Evolutionary conservation across 2,329 filamentous ascomycete species (phyloP), one percentile per base, ranked within the genome.

Genomic region (Fusarium incarnatum): DNA sequence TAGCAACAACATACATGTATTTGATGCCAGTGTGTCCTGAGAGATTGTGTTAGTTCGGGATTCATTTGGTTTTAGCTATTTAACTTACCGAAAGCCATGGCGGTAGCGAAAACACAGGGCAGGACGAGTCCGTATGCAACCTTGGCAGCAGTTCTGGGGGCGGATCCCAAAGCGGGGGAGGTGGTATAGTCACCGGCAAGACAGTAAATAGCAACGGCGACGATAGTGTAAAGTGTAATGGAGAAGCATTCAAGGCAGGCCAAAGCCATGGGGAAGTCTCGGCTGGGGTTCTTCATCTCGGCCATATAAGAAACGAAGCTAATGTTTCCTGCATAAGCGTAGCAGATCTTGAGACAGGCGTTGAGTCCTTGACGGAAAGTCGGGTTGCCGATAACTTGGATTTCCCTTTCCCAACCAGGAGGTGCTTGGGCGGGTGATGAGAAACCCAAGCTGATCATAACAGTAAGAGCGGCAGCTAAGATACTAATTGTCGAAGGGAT

Each of bases 81-180:
- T 5, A 11, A 37, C 34, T 37, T 37, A 5, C 76, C 77, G 45
- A 79, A 79, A 3, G 74, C 72, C 67, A 78, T 73, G 2, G 74
- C 75, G 1, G 77, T 79, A 3, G 73, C 74, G 15, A 79, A 75
- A 7, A 79, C 74, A 2, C 76, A 75, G 4, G 76, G 77, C 11
- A 79, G 45, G 4, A 77, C 73, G 30, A 79, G 60, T 4, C 77
- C 78, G 25, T 79, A 79, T 0, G 78, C 77, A 0, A 75, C 71
- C 61, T 79, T 80, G 22, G 78, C 78, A 0, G 78, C 70, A 18
- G 77, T 67, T 5, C 54, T 50, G 0, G 79, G 77, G 0, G 79
- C 79, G 0, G 79, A 80, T 22, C 79, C 79, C 5, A 80, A 73
- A 2, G 79, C 78, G 0, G 79, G 78, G 1, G 78, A 79, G 0